Percentiles rank a stretch among this genome's conserved stretches.
phyloP scores from a whole-genome alignment of 139 green algal genomes.

The Pseudopediastrum boryanum region DNA sequence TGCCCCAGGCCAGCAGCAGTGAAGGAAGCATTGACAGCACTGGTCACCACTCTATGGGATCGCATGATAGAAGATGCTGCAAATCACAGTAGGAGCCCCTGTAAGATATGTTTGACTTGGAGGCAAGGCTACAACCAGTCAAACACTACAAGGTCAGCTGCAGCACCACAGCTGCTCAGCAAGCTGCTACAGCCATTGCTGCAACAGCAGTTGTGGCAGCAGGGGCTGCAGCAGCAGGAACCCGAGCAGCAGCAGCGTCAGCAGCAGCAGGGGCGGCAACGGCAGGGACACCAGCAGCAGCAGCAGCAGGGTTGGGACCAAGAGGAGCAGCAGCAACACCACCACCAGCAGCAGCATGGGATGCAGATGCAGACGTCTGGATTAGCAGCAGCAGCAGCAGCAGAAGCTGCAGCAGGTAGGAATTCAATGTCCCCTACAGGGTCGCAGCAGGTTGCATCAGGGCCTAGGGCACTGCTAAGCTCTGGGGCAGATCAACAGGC shows the following conservation, averaged over 20 bases:
- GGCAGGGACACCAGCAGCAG: too few species aligned
- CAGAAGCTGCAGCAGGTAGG: too few species aligned
- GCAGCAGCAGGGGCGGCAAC: background rate
- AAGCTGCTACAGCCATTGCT: conserved; percentile 9
- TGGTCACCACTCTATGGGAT: conserved; percentile 45
- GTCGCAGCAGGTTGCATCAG: too few species aligned
- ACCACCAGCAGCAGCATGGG: too few species aligned
- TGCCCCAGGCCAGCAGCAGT: background rate
- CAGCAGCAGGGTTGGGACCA: too few species aligned
- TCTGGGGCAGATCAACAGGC: too few species aligned
- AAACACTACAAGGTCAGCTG: conserved; percentile 1
- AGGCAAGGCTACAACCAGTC: conserved; percentile 49
- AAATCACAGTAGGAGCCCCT: conserved; percentile 41
- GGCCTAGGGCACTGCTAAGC: too few species aligned
- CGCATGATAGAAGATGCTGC: conserved; percentile 45
- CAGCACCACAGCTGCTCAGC: background rate
- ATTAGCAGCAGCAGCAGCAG: too few species aligned
- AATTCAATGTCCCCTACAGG: too few species aligned
- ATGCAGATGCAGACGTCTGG: too few species aligned
- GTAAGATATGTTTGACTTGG: conserved; percentile 51
- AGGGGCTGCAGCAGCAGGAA: conserved; percentile 13
- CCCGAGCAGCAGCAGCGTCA: background rate
- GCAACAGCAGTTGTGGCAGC: background rate
- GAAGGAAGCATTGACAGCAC: background rate
- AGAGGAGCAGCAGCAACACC: too few species aligned